Evolutionary conservation across 148 eudicot species (phyloP).

Genomic region (Camellia granthamiana): DNA sequence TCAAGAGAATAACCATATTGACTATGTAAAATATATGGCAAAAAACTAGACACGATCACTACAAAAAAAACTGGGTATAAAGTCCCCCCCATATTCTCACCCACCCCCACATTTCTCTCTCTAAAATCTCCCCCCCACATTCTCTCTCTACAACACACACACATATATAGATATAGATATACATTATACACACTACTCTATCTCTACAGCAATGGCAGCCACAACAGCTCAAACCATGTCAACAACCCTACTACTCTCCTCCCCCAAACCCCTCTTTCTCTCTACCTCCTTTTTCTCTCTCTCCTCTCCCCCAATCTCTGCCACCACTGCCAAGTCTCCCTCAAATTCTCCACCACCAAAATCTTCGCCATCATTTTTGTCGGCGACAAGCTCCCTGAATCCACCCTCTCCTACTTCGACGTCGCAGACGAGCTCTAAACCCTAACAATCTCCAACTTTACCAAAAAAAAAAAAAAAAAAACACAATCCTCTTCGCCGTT

Average conservation of each 20-base stretch:
- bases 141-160: too few relatives aligned
- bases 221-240: conserved; percentile 33
- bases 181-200: too few relatives aligned
- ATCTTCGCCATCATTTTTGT: conserved; percentile 59
- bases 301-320: conserved; percentile 18
- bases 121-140: too few relatives aligned
- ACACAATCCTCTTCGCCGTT: neutral
- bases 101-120: too few relatives aligned
- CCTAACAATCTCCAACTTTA: conserved; percentile 58
- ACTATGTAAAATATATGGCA: too few relatives aligned
- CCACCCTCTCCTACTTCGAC: conserved; percentile 72
- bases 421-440: conserved; percentile 63
- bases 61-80: too few relatives aligned
- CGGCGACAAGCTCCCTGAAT: conserved; percentile 62
- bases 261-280: neutral
- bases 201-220: conserved; percentile 37
- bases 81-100: too few relatives aligned
- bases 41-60: too few relatives aligned
- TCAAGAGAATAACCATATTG: too few relatives aligned
- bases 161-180: too few relatives aligned
- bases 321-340: conserved; percentile 15
- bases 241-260: conserved; percentile 16
- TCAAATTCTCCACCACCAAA: conserved; percentile 38
- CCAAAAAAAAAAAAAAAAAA: conserved; percentile 58
- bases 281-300: neutral